phyloP scores from a whole-genome alignment of 495 filamentous ascomycete genomes.

The Pseudotulostoma volvatum region DNA sequence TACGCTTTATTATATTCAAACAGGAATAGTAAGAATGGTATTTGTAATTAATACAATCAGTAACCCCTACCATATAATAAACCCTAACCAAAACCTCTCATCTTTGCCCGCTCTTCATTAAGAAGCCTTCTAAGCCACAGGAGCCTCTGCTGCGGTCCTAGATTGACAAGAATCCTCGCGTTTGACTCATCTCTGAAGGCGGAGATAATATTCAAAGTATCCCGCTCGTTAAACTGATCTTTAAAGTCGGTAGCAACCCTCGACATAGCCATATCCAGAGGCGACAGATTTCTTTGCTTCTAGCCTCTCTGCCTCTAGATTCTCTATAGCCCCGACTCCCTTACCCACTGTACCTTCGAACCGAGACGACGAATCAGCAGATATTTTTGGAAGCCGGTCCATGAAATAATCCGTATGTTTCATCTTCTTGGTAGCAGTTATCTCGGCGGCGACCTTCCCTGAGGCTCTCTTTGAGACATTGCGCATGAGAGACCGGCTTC shows the following conservation, averaged over 20 bases:
- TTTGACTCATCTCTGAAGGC: not conserved
- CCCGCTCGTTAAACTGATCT: not conserved
- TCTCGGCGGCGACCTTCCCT: not conserved
- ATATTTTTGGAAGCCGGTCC: not conserved
- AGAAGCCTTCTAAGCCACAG: not conserved
- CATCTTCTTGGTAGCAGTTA: not conserved
- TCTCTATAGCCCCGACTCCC: not conserved
- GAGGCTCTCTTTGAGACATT: not conserved
- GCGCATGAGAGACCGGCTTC: not conserved
- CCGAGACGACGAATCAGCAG: not conserved
- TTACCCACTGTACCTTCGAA: not conserved
- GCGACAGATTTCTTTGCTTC: not conserved
- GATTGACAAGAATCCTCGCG: not conserved
- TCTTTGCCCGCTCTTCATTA: not conserved
- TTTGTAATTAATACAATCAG: not conserved
- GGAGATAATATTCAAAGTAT: not conserved
- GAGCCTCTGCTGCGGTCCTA: not conserved
- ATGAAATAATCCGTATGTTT: not conserved
- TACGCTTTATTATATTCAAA: no score
- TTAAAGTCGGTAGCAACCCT: not conserved
- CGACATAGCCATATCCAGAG: not conserved
- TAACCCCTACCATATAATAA: not conserved
- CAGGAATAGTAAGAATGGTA: not conserved
- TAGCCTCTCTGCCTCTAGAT: not conserved
- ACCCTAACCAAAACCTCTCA: not conserved